Percentiles rank a stretch among this genome's conserved stretches.
Conservation (phyloP, 768 basidiomycete species). For the Leccinum imitatum region DNA sequence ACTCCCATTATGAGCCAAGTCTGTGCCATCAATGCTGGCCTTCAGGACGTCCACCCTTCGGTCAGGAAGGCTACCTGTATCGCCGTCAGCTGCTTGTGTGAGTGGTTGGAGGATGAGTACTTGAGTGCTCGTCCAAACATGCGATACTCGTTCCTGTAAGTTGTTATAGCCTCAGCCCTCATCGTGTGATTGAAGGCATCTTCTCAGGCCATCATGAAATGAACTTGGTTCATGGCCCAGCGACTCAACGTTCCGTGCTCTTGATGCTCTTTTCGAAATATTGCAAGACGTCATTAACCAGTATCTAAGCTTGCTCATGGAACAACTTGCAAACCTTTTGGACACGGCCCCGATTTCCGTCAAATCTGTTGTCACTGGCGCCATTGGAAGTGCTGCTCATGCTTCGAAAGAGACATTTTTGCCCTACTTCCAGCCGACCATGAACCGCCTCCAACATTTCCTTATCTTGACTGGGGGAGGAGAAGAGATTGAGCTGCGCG, state of each 20-base stretch:
- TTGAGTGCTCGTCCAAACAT: conserved; percentile 81
- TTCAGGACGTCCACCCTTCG: conserved; percentile 76
- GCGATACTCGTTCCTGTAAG: conserved; percentile 79
- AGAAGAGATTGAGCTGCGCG: conserved; percentile 91
- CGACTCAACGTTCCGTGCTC: conserved; percentile 86
- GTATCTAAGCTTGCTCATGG: conserved; percentile 94
- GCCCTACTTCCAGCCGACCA: conserved; percentile 92
- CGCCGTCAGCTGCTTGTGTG: conserved; percentile 93
- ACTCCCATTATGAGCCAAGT: conserved; percentile 87
- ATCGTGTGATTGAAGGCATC: neutral
- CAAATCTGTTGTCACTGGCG: conserved; percentile 94
- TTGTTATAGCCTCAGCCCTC: conserved; percentile 2
- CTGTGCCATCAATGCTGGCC: conserved; percentile 89
- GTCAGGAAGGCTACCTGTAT: conserved; percentile 97
- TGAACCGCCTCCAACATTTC: conserved; percentile 87
- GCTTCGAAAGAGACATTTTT: conserved; percentile 89
- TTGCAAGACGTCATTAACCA: conserved; percentile 86
- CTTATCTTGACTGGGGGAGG: conserved; percentile 81
- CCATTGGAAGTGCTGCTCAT: conserved; percentile 97
- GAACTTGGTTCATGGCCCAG: conserved; percentile 81
- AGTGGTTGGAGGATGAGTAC: conserved; percentile 81
- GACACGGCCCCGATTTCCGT: conserved; percentile 83
- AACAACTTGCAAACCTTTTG: conserved; percentile 82
- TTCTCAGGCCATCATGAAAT: conserved; percentile 67
- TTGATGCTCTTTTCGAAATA: conserved; percentile 95